Conservation (phyloP, 2,329 filamentous ascomycete species). For the Scorias spongiosa region DNA sequence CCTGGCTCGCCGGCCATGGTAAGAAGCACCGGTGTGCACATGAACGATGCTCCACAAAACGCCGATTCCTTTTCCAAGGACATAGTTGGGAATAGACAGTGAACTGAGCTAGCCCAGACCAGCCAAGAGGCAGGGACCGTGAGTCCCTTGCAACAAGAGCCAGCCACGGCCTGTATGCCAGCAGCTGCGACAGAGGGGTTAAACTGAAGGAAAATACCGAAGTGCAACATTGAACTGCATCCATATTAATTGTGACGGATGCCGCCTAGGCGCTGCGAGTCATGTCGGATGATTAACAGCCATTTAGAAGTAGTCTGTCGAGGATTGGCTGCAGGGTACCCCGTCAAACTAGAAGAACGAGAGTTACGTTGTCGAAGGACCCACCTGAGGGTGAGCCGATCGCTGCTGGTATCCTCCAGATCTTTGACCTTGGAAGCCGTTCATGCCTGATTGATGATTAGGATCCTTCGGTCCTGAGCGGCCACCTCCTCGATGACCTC, state of each 20-base stretch:
- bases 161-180: no score
- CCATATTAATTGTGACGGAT: no score
- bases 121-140: no score
- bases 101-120: neutral
- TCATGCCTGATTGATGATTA: conserved; percentile 12
- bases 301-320: no score
- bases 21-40: conserved; percentile 1
- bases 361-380: conserved; percentile 9
- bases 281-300: no score
- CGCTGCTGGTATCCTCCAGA: conserved; percentile 15
- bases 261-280: no score
- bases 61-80: conserved; percentile 9
- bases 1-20: conserved; percentile 1
- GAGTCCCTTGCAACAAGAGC: no score
- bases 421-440: conserved; percentile 17
- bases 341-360: no score
- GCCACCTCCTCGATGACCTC: conserved; percentile 13
- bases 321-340: no score
- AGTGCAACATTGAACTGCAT: no score
- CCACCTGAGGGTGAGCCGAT: conserved; percentile 14
- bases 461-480: conserved; percentile 18
- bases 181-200: no score
- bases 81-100: conserved; percentile 15
- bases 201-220: no score
- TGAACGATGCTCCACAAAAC: conserved; percentile 3